These are phyloP conservation scores for Termitomyces sp. DNA, from an alignment of 768 basidiomycete genomes.

Conservation along the genomic window DNA sequence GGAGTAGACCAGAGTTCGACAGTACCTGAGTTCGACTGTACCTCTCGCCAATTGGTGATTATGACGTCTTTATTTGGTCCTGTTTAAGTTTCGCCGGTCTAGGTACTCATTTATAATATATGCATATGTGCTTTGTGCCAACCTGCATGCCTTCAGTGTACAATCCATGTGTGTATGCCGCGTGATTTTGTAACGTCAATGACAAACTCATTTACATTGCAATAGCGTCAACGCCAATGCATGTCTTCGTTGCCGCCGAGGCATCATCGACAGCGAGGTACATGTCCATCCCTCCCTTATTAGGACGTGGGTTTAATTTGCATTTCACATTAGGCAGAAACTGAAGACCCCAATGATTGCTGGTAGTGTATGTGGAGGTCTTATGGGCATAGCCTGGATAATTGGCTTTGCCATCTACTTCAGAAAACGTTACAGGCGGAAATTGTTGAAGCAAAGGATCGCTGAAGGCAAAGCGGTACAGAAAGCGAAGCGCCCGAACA, in stretches of 20 bases:
- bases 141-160: constrained; percentile 4
- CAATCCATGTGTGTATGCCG: background rate
- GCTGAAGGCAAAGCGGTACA: constrained; percentile 39
- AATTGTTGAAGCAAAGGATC: constrained; percentile 36
- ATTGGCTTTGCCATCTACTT: constrained; percentile 56
- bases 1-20: constrained; percentile 1
- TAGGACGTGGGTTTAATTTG: background rate
- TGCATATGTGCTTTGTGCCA: background rate
- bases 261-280: constrained; percentile 12
- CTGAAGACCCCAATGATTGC: constrained; percentile 58
- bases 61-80: constrained; percentile 5
- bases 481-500: constrained; percentile 29
- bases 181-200: background rate
- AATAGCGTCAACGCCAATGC: constrained; percentile 3
- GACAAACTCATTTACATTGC: background rate
- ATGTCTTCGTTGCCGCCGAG: constrained; percentile 1
- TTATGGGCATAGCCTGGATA: constrained; percentile 46
- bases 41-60: background rate
- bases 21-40: too few relatives aligned
- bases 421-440: constrained; percentile 44
- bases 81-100: background rate
- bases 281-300: background rate
- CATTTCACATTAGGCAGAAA: constrained; percentile 31
- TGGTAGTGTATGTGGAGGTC: constrained; percentile 49
- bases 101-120: too few relatives aligned